phyloP scores from a whole-genome alignment of 2,329 filamentous ascomycete genomes.

The Aspergillus ochraceus region DNA sequence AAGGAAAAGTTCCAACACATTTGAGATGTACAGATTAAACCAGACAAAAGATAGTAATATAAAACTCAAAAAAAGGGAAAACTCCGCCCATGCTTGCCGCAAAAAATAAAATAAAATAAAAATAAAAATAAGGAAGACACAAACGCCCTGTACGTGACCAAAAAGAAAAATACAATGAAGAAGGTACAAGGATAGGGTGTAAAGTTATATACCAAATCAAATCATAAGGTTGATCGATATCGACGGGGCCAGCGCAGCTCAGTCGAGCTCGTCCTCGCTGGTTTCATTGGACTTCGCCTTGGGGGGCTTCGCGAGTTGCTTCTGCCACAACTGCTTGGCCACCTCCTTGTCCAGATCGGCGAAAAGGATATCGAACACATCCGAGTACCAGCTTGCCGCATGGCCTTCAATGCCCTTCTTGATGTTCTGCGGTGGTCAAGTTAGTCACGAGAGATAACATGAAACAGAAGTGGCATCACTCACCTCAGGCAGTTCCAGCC shows the following conservation, averaged over 20 bases:
- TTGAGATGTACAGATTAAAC: constrained; percentile 6
- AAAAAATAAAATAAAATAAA: constrained; percentile 4
- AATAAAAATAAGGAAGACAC: too few species aligned
- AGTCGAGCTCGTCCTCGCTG: constrained; percentile 29
- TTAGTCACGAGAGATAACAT: constrained; percentile 18
- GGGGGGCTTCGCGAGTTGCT: constrained; percentile 58
- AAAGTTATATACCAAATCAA: constrained; percentile 21
- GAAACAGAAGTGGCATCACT: constrained; percentile 39
- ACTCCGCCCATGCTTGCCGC: constrained; percentile 38
- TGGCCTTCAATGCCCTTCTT: constrained; percentile 93
- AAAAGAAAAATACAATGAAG: constrained; percentile 24
- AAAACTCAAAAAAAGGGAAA: constrained; percentile 15
- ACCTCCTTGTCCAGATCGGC: constrained; percentile 70
- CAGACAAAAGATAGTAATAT: constrained; percentile 10
- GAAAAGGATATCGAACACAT: constrained; percentile 92
- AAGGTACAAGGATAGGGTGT: constrained; percentile 11
- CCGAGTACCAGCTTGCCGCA: constrained; percentile 88
- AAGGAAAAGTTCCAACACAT: neutral
- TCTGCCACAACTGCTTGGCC: constrained; percentile 72
- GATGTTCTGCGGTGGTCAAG: constrained; percentile 72
- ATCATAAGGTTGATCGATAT: constrained; percentile 1
- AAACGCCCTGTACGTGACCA: constrained; percentile 34
- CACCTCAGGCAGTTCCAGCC: constrained; percentile 95
- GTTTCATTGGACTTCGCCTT: constrained; percentile 46
- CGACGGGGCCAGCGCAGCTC: constrained; percentile 9